A percentile compares a stretch with the other conserved stretches of the same genome.
Evolutionary conservation across 1,139 yeast genomes (phyloP).

Genomic region (Candida tetrigidarum): DNA sequence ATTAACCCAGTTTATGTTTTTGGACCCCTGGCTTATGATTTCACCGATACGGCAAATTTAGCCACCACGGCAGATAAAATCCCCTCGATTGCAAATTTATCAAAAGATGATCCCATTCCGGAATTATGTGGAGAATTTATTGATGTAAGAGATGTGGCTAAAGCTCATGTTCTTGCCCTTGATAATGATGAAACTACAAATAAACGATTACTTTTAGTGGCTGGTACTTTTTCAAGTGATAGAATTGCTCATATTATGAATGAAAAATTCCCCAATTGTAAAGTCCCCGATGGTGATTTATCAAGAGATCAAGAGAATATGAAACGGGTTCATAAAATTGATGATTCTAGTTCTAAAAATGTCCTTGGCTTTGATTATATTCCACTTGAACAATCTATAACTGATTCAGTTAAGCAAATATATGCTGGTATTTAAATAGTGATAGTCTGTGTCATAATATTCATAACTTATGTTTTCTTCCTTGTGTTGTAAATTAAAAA

Average conservation of each 20-base stretch:
- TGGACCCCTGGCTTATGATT: constrained; percentile 45
- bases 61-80: constrained; percentile 37
- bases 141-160: constrained; percentile 60
- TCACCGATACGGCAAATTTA: constrained; percentile 27
- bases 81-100: constrained; percentile 24
- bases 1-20: constrained; percentile 40
- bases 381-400: constrained; percentile 34
- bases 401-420: constrained; percentile 45
- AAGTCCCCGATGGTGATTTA: constrained; percentile 16
- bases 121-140: constrained; percentile 26
- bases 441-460: too few relatives aligned
- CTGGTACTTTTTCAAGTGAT: constrained; percentile 28
- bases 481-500: too few relatives aligned
- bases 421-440: constrained; percentile 19
- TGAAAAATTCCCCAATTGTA: constrained; percentile 20
- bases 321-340: constrained; percentile 18
- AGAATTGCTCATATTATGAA: constrained; percentile 28
- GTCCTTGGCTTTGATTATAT: constrained; percentile 38
- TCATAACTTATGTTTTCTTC: too few relatives aligned
- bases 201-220: constrained; percentile 34
- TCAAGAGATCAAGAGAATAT: constrained; percentile 5
- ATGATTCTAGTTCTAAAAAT: constrained; percentile 29
- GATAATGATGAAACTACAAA: constrained; percentile 27
- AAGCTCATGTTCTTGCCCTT: constrained; percentile 51
- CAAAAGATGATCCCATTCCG: constrained; percentile 20